Evolutionary conservation across 768 basidiomycete genomes (phyloP), one percentile per base, ranked within the genome.

Genomic region (Suillus alpinus): DNA sequence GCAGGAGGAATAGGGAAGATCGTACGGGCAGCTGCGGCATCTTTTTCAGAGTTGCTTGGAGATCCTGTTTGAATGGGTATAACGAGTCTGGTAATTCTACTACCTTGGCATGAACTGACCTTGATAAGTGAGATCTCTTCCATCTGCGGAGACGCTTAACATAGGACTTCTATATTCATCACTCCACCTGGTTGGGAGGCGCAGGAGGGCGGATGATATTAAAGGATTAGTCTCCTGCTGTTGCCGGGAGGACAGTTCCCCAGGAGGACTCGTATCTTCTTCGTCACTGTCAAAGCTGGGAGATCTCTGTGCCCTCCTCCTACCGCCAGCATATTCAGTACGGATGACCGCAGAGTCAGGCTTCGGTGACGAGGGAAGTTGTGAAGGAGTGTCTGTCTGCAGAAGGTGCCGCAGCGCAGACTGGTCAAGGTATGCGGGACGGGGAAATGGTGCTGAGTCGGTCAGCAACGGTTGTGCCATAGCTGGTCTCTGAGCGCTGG

Each of bases 1-100:
- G 89, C 87, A 0, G 88, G 80, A 2, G 95, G 95, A 52, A 96
- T 89, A 1, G 89, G 84, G 64, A 85, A 77, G 47, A 83, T 83
- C 0, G 95, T 87, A 56, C 94, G 84, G 4, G 91, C 90, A 44
- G 94, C 82, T 12, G 92, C 92, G 0, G 94, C 93, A 59, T 96
- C 94, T 61, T 86, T 86, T 59, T 95, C 92, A 13, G 84, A 85
- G 56, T 75, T 81, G 60, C 78, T 79, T 9, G 81, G 79, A 13
- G 80, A 74, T 58, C 87, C 86, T 83, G 66, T 67, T 37, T 41
- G 32, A 51, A 61, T 41, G 56, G 59, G 58, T 40, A 58, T 29
- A 59, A 53, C 47, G 40, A 41, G 47, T 23, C 31, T 53, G 46
- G n/a, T 7, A 31, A 43, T 29, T 53, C 61, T 32, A 59, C 57